Evolutionary conservation across 2,329 filamentous ascomycete species (phyloP), one percentile per base, ranked within the genome.

Genomic region (Alternaria solani): DNA sequence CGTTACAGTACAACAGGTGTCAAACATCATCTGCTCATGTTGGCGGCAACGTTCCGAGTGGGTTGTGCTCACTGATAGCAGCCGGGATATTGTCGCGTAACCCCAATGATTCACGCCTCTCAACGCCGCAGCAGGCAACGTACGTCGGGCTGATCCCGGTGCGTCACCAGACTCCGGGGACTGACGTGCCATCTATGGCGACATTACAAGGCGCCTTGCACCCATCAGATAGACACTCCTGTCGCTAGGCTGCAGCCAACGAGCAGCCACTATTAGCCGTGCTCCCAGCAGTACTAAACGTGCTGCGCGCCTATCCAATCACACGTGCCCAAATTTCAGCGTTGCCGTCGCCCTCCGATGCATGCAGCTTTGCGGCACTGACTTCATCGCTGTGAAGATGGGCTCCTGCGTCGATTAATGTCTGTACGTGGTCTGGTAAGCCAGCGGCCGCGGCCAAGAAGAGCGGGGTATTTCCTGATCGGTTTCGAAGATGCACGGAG

Each of bases 401-500:
- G 25, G 85, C 86, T 18, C 86, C 86, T 14, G 85, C 85, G 71
- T 84, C 81, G 46, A 82, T 81, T 48, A 88, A 78, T 46, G 86
- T 78, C 62, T 78, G 69, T 59, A 87, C 86, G 67, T 88, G 85
- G 49, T 86, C 82, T 51, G 78, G 73, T 56, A 86, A 75, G 48
- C 86, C 85, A 30, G 84, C 84, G 65, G 84, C 84, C 49, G 86
- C 86, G 3, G 86, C 86, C 53, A 88, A 78, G 73, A 86, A 88
- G 51, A 88, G 79, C 59, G 86, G 86, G 51, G 86, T 88, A 65
- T 85, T 82, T 25, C 85, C 85, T 57, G 80, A 81, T 61, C 84
- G 82, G 72, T 88, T 88, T 55, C 86, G 84, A 28, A 87, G 76
- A 73, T 88, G 86, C 43, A 88, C 86, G 16, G 85, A 87, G 12